These are phyloP conservation scores for Saturnispora kantuleensis DNA, from an alignment of 805 yeast genomes.

Conservation along the genomic window DNA sequence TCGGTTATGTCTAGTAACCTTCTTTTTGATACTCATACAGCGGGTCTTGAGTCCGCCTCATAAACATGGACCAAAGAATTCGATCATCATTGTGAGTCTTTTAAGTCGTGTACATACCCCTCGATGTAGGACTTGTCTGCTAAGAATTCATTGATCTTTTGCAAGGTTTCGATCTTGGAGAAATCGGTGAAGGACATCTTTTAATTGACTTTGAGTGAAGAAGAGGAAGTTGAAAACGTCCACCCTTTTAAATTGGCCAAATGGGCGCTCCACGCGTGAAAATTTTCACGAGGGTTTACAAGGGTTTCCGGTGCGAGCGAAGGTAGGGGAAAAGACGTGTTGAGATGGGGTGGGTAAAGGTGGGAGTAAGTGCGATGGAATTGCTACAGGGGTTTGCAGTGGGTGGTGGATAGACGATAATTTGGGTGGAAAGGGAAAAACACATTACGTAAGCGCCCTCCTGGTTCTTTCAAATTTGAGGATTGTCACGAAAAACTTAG, in stretches of 20 bases:
- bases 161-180: conserved; percentile 65
- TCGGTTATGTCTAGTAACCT: conserved; percentile 22
- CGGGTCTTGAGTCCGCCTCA: conserved; percentile 95
- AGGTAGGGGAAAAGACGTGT: conserved; percentile 1
- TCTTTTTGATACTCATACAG: conserved; percentile 73
- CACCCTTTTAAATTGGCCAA: conserved; percentile 1
- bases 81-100: conserved; percentile 48
- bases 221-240: background rate
- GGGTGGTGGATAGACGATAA: no score
- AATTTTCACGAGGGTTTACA: no score
- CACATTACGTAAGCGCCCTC: no score
- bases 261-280: no score
- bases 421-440: no score
- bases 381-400: no score
- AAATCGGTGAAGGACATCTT: conserved; percentile 70
- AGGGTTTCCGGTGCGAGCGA: no score
- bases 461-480: no score
- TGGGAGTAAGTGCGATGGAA: no score
- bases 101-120: conserved; percentile 58
- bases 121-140: conserved; percentile 91
- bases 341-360: no score
- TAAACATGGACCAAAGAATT: conserved; percentile 88
- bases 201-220: background rate
- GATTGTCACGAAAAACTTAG: no score
- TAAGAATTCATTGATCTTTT: conserved; percentile 73